Percentiles rank a stretch among this genome's conserved stretches.
phyloP scores from a whole-genome alignment of 2,329 filamentous ascomycete species.

The Stagonosporopsis rhizophila region DNA sequence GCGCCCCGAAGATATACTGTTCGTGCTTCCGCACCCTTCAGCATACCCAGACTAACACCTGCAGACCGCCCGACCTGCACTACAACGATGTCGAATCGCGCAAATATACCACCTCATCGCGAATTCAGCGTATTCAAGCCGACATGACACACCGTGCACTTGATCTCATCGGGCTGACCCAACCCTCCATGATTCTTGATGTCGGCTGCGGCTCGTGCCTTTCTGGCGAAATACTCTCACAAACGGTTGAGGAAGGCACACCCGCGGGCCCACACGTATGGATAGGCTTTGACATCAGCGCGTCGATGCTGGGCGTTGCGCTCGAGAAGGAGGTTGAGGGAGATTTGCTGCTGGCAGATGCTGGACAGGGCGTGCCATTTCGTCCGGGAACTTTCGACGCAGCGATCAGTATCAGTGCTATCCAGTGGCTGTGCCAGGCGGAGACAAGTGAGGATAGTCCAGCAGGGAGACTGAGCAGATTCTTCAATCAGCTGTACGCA shows the following conservation, averaged over 20 bases:
- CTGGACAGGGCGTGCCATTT: constrained; percentile 94
- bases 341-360: constrained; percentile 91
- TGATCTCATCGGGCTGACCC: constrained; percentile 81
- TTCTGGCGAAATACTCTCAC: constrained; percentile 89
- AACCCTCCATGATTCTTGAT: constrained; percentile 89
- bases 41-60: constrained; percentile 14
- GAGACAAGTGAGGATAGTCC: constrained; percentile 86
- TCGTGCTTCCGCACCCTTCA: constrained; percentile 45
- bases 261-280: constrained; percentile 84
- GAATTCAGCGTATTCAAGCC: constrained; percentile 94
- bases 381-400: constrained; percentile 92
- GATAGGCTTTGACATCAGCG: constrained; percentile 96
- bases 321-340: constrained; percentile 91
- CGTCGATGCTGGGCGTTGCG: constrained; percentile 96
- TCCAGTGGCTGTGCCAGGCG: constrained; percentile 99
- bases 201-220: constrained; percentile 96
- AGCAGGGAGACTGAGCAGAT: constrained; percentile 77
- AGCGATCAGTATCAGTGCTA: constrained; percentile 90
- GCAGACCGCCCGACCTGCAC: constrained; percentile 91
- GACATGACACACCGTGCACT: constrained; percentile 94
- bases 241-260: constrained; percentile 67
- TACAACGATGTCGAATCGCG: constrained; percentile 95
- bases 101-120: constrained; percentile 96
- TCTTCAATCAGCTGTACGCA: constrained; percentile 93
- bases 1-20: constrained; percentile 94